Evolutionary conservation across 768 basidiomycete genomes (phyloP).

Genomic region (Collybia sordida): DNA sequence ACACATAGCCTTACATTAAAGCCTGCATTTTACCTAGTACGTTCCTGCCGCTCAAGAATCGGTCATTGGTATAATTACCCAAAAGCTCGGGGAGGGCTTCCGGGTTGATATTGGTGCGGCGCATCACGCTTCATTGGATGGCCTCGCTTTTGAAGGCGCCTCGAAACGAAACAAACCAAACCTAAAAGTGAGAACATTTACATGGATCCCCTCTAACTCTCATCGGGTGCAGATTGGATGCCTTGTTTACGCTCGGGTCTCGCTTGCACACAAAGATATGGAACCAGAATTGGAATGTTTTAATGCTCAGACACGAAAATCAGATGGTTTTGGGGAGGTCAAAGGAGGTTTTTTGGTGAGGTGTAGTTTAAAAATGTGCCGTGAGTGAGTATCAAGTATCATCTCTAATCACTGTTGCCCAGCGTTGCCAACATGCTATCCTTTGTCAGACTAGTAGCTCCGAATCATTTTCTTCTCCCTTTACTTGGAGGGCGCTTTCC

Average conservation of each 20-base stretch:
- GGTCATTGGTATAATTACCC: constrained; percentile 81
- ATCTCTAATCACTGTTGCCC: background rate
- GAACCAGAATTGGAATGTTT: constrained; percentile 98
- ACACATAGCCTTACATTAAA: constrained; percentile 1
- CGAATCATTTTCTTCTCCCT: constrained; percentile 80
- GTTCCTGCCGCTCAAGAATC: constrained; percentile 87
- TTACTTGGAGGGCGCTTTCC: constrained; percentile 80
- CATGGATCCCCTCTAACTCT: background rate
- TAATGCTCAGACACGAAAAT: constrained; percentile 88
- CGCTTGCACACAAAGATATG: constrained; percentile 95
- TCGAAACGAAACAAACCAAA: constrained; percentile 94
- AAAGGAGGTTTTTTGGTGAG: constrained; percentile 83
- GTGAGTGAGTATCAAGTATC: constrained; percentile 63
- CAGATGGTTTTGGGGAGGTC: constrained; percentile 92
- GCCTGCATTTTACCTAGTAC: constrained; percentile 61
- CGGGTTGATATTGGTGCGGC: constrained; percentile 93
- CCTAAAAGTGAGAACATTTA: constrained; percentile 63
- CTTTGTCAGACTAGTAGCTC: constrained; percentile 65
- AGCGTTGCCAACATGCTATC: background rate
- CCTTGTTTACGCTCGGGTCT: constrained; percentile 89
- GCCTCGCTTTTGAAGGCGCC: constrained; percentile 93
- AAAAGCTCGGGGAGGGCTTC: constrained; percentile 85
- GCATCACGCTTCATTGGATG: constrained; percentile 83
- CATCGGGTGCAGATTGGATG: constrained; percentile 69
- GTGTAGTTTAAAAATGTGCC: constrained; percentile 82